phyloP scores from a whole-genome alignment of 208 protist species.

The Leptomonas pyrrhocoris region DNA sequence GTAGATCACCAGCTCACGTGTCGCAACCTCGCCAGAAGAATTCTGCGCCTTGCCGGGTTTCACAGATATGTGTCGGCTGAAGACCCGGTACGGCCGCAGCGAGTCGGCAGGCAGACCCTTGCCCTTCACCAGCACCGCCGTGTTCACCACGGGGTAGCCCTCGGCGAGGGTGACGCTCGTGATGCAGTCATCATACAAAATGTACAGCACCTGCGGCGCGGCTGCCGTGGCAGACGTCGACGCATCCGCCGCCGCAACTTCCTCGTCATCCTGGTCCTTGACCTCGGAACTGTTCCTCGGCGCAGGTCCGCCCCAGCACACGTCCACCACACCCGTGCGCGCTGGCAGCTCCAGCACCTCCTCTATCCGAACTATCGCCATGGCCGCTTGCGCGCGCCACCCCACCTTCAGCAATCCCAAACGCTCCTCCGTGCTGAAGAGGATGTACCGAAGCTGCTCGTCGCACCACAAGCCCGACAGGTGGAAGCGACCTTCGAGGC shows the following conservation, averaged over 20 bases:
- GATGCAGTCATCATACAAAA: conserved; percentile 67
- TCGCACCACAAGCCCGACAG: conserved; percentile 77
- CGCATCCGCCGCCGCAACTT: neutral
- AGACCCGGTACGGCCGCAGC: conserved; percentile 21
- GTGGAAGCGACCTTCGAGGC: conserved; percentile 70
- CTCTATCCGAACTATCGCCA: conserved; percentile 53
- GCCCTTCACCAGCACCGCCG: conserved; percentile 26
- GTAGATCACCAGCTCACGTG: conserved; percentile 39
- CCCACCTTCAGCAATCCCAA: conserved; percentile 54
- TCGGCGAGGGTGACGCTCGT: conserved; percentile 59
- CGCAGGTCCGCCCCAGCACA: conserved; percentile 40
- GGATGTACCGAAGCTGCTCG: conserved; percentile 55
- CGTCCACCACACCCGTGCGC: conserved; percentile 63
- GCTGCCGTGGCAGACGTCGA: neutral
- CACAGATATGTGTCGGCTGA: conserved; percentile 11
- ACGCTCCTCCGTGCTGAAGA: conserved; percentile 85
- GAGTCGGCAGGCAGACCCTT: conserved; percentile 25
- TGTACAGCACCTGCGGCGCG: conserved; percentile 37
- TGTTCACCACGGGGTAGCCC: conserved; percentile 60
- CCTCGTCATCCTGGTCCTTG: neutral
- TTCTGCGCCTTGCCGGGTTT: neutral
- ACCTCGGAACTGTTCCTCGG: neutral
- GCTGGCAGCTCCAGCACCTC: conserved; percentile 63
- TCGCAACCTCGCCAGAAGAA: neutral
- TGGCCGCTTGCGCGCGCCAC: conserved; percentile 55